Percentiles rank a stretch among this genome's conserved stretches.
phyloP scores from a whole-genome alignment of 169 alveolate species.

The Pseudocohnilembus persalinus region DNA sequence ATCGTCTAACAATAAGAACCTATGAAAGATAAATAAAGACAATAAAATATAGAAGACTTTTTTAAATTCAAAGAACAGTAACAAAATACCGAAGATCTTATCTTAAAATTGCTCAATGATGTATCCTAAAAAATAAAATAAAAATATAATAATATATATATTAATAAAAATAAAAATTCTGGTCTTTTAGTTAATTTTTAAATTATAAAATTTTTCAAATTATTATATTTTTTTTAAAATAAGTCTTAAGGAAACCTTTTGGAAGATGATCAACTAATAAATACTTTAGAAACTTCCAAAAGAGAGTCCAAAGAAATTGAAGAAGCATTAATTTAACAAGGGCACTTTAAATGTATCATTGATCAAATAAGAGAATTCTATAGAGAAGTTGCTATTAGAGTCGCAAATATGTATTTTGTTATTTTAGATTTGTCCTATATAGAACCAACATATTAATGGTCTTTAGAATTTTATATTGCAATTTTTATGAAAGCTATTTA shows the following conservation, averaged over 20 bases:
- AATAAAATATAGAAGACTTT: conserved; percentile 69
- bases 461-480: conserved; percentile 69
- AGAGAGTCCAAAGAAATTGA: conserved; percentile 36
- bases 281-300: conserved; percentile 51
- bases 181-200: no score
- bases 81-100: conserved; percentile 74
- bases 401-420: conserved; percentile 30
- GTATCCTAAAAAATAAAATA: no score
- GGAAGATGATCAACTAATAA: conserved; percentile 60
- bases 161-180: no score
- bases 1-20: conserved; percentile 72
- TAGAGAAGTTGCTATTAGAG: conserved; percentile 22
- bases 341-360: conserved; percentile 14
- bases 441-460: conserved; percentile 88
- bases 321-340: conserved; percentile 30
- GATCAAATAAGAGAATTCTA: conserved; percentile 16
- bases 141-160: no score
- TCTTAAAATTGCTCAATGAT: conserved; percentile 53
- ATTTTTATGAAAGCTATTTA: conserved; percentile 61
- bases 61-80: conserved; percentile 65
- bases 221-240: no score
- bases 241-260: conserved; percentile 55
- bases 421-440: conserved; percentile 82
- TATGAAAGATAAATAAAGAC: conserved; percentile 65
- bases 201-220: no score